Percentiles rank a stretch among this genome's conserved stretches.
Evolutionary conservation across 495 filamentous ascomycete genomes (phyloP).

Genomic region (Bacidia rubella): DNA sequence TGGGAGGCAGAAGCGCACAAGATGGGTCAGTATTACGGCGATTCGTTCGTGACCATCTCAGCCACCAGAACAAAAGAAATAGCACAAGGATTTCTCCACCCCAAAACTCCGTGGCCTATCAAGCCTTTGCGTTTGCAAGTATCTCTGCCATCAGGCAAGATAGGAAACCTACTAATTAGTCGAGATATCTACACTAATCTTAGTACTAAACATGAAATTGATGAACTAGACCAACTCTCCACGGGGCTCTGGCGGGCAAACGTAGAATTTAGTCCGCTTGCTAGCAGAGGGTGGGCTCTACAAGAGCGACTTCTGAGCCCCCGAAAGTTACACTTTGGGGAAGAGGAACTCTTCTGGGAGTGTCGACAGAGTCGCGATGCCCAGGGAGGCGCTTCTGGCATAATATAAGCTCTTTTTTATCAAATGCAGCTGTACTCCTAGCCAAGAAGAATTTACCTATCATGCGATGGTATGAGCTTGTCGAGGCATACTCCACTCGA

Average conservation of each 20-base stretch:
- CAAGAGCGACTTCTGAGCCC: too few relatives aligned
- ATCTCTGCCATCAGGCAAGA: neutral
- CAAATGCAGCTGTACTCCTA: neutral
- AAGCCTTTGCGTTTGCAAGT: neutral
- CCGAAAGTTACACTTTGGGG: too few relatives aligned
- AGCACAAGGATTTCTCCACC: neutral
- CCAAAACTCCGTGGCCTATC: neutral
- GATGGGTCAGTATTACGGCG: conserved; percentile 7
- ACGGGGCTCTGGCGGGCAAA: too few relatives aligned
- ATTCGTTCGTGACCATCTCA: conserved; percentile 10
- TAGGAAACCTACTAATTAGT: neutral
- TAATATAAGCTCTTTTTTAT: neutral
- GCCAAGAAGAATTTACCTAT: neutral
- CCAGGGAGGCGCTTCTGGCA: neutral
- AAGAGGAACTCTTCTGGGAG: too few relatives aligned
- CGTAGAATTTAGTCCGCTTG: too few relatives aligned
- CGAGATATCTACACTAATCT: neutral
- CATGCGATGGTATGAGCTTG: neutral
- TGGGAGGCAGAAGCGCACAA: conserved; percentile 6
- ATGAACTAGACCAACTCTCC: neutral
- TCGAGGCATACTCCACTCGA: neutral
- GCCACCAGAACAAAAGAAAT: conserved; percentile 9
- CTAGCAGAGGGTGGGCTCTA: too few relatives aligned
- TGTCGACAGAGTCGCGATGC: neutral
- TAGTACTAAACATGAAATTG: neutral